A percentile compares a stretch with the other conserved stretches of the same genome.
phyloP scores from a whole-genome alignment of 139 green algal genomes.

The Raphidocelis subcapitata region DNA sequence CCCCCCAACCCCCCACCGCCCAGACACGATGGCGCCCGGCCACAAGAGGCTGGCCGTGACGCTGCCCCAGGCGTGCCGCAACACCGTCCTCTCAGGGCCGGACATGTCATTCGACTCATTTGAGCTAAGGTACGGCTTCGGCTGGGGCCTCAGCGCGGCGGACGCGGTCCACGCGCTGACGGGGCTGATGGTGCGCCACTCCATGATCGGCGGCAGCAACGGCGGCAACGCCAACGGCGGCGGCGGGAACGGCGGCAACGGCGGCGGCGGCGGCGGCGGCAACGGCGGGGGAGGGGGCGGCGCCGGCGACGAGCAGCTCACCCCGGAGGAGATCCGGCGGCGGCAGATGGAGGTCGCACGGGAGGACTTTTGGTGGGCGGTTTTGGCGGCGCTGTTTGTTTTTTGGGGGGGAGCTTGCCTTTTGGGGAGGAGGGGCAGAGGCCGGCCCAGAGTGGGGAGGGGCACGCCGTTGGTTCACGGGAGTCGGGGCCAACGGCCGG shows the following conservation, averaged over 20 bases:
- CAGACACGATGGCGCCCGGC: no score
- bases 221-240: background rate
- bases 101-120: constrained; percentile 41
- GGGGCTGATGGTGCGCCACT: background rate
- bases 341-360: background rate
- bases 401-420: no score
- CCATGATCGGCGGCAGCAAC: background rate
- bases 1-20: background rate
- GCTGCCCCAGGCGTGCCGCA: constrained; percentile 21
- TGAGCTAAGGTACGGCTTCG: constrained; percentile 42
- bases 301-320: background rate
- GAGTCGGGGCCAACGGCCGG: no score
- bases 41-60: background rate
- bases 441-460: no score
- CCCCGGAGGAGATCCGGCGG: background rate
- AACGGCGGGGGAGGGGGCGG: background rate
- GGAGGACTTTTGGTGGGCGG: background rate
- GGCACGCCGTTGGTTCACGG: no score
- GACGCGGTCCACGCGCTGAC: constrained; percentile 59
- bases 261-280: background rate
- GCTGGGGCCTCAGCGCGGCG: constrained; percentile 34
- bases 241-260: background rate
- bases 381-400: background rate
- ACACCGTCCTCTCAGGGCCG: constrained; percentile 35
- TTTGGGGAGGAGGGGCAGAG: no score